phyloP scores from a whole-genome alignment of 805 yeast genomes.

The Scheffersomyces lignosus region DNA sequence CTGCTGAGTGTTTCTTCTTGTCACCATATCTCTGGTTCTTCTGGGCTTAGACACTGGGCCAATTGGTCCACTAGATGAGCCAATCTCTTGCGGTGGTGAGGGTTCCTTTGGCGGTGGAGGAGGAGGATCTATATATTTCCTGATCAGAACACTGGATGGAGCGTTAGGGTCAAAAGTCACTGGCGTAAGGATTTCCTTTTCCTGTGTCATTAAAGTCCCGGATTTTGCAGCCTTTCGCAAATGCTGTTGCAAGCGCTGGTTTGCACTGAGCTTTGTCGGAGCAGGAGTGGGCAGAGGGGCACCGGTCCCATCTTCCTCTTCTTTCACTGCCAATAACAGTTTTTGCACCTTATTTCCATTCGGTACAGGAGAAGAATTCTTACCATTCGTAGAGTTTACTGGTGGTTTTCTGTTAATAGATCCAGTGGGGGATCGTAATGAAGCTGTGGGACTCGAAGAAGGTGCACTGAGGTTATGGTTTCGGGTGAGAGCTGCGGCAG shows the following conservation, averaged over 20 bases:
- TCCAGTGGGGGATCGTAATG: conserved; percentile 20
- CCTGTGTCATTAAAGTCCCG: conserved; percentile 39
- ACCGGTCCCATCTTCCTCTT: conserved; percentile 15
- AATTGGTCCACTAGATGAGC: background rate
- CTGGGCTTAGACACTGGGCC: conserved; percentile 5
- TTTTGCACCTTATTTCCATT: conserved; percentile 11
- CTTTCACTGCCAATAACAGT: conserved; percentile 19
- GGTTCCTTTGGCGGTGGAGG: conserved; percentile 3
- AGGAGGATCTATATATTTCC: conserved; percentile 6
- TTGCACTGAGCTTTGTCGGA: conserved; percentile 28
- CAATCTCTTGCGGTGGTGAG: background rate
- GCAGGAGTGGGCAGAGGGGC: conserved; percentile 1
- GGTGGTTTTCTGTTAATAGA: conserved; percentile 14
- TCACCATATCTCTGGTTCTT: conserved; percentile 22
- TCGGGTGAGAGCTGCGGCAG: conserved; percentile 31
- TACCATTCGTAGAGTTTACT: background rate
- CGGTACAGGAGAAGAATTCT: conserved; percentile 5
- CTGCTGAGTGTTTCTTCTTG: conserved; percentile 28
- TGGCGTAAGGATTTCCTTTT: conserved; percentile 32
- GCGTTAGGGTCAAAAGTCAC: conserved; percentile 42
- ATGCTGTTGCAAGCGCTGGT: conserved; percentile 40
- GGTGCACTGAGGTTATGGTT: conserved; percentile 8
- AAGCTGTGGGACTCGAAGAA: too few species aligned
- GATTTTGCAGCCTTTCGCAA: conserved; percentile 37
- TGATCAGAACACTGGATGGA: conserved; percentile 23